These are phyloP conservation scores for Penicillium lividum DNA, from an alignment of 495 filamentous ascomycete genomes.

Conservation along the genomic window DNA sequence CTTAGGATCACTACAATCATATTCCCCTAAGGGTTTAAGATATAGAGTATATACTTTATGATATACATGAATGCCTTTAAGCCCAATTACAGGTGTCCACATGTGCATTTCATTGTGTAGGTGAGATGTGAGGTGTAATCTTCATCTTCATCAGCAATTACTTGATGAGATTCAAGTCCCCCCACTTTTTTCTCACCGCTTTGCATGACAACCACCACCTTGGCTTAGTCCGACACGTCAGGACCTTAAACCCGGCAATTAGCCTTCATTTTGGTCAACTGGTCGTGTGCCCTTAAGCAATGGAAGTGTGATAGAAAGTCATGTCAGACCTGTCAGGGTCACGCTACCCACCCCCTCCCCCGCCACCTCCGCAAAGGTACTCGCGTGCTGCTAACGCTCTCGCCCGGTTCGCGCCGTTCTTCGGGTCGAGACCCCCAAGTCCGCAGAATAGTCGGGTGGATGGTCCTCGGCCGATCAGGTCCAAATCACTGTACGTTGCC, in stretches of 20 bases:
- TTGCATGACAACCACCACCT: neutral
- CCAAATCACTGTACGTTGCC: constrained; percentile 44
- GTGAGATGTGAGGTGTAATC: too few relatives aligned
- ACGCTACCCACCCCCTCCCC: constrained; percentile 44
- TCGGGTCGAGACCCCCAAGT: constrained; percentile 56
- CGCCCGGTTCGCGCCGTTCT: constrained; percentile 58
- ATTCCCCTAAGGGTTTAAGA: too few relatives aligned
- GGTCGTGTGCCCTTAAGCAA: constrained; percentile 30
- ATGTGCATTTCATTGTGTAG: too few relatives aligned
- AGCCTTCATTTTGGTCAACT: constrained; percentile 26
- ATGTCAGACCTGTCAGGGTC: constrained; percentile 49
- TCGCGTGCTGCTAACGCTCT: constrained; percentile 55
- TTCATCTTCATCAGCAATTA: too few relatives aligned
- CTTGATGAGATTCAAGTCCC: neutral
- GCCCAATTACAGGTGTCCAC: too few relatives aligned
- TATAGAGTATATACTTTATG: too few relatives aligned
- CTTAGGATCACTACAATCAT: neutral
- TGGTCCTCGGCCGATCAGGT: constrained; percentile 40
- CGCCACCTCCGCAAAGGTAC: constrained; percentile 55
- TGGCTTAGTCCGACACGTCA: neutral
- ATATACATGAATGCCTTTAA: too few relatives aligned
- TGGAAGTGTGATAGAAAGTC: constrained; percentile 27
- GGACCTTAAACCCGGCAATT: neutral
- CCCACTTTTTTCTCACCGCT: neutral
- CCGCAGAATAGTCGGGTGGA: constrained; percentile 45